These are phyloP conservation scores for Aaosphaeria pasadenensis DNA, from an alignment of 2,329 filamentous ascomycete genomes.

Conservation along the genomic window DNA sequence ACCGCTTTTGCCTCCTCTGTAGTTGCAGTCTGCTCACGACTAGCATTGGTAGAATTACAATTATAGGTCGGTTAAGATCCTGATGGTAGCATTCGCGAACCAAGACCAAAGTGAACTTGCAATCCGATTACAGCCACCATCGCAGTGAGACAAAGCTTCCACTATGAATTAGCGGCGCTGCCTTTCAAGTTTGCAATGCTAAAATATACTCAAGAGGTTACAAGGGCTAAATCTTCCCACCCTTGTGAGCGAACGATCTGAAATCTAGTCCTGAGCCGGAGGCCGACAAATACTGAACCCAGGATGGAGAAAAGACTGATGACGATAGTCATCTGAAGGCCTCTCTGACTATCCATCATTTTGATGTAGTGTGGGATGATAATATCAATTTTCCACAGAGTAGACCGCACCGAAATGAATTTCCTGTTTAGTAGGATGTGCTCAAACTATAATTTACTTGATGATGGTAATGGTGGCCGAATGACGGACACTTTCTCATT, in stretches of 20 bases:
- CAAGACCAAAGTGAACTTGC: conserved; percentile 7
- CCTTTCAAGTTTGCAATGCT: neutral
- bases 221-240: conserved; percentile 5
- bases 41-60: conserved; percentile 29
- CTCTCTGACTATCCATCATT: conserved; percentile 1
- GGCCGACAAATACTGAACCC: conserved; percentile 5
- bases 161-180: neutral
- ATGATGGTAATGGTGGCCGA: too few relatives aligned
- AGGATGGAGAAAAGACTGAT: conserved; percentile 4
- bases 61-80: conserved; percentile 32
- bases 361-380: too few relatives aligned
- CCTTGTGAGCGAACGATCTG: conserved; percentile 7
- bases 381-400: too few relatives aligned
- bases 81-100: conserved; percentile 28
- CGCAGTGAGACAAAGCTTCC: conserved; percentile 2
- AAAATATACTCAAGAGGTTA: conserved; percentile 9
- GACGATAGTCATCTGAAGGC: conserved; percentile 3
- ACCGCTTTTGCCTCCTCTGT: conserved; percentile 19
- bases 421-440: too few relatives aligned
- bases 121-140: conserved; percentile 6
- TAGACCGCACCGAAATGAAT: too few relatives aligned
- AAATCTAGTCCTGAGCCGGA: conserved; percentile 10
- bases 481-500: too few relatives aligned
- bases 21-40: conserved; percentile 27
- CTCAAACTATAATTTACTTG: too few relatives aligned